Conservation (phyloP, 352 stramenopile genomes). For the Phytophthora kernoviae region DNA sequence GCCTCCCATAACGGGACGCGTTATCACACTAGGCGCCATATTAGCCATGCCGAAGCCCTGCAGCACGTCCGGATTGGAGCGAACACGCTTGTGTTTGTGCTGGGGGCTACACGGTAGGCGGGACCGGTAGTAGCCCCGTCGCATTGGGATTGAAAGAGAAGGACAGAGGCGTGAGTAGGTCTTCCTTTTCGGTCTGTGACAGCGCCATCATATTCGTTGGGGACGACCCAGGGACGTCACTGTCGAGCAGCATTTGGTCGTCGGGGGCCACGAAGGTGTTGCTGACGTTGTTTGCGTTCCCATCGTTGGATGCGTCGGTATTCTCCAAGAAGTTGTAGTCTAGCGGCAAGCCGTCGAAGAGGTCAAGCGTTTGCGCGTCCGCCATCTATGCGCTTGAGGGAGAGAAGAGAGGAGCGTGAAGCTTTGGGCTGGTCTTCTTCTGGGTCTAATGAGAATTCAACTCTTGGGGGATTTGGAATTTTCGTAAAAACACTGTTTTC, state of each 20-base stretch:
- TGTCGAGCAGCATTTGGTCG: constrained; percentile 62
- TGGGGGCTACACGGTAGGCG: constrained; percentile 49
- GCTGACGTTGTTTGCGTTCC: not conserved
- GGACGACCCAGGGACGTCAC: constrained; percentile 41
- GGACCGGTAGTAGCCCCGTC: not conserved
- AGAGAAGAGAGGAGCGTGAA: constrained; percentile 3
- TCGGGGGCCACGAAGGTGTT: constrained; percentile 21
- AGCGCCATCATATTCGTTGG: constrained; percentile 33
- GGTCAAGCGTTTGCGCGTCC: constrained; percentile 44
- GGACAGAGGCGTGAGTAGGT: constrained; percentile 46
- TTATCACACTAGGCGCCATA: constrained; percentile 37
- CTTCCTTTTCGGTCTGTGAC: constrained; percentile 39
- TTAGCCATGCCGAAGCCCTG: constrained; percentile 42
- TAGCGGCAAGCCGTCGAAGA: constrained; percentile 56
- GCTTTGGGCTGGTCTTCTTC: not conserved
- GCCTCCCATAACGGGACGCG: constrained; percentile 20
- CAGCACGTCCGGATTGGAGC: constrained; percentile 63
- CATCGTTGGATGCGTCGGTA: constrained; percentile 4
- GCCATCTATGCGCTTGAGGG: constrained; percentile 34
- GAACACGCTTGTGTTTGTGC: constrained; percentile 66
- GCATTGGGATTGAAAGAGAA: constrained; percentile 43
- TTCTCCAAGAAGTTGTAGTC: constrained; percentile 57
- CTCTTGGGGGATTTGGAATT: constrained; percentile 1
- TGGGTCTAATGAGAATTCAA: not conserved
- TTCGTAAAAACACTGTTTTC: too few relatives aligned